A percentile compares a stretch with the other conserved stretches of the same genome.
These are phyloP conservation scores for Bipolaris cookei DNA, from an alignment of 2,329 filamentous ascomycete species.

Conservation along the genomic window DNA sequence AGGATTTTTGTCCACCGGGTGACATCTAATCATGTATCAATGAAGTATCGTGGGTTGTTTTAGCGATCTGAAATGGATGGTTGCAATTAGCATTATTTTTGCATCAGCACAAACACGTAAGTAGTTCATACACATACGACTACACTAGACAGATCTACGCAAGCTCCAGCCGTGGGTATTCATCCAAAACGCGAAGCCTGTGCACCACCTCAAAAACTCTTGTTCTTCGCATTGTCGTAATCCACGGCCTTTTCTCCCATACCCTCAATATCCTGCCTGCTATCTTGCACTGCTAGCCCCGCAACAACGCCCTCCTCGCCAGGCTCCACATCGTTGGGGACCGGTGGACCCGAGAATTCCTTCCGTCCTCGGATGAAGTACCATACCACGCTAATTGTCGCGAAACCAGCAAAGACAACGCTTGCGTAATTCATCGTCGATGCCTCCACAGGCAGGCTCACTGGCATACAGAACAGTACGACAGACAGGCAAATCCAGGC, in stretches of 20 bases:
- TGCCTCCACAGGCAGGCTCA: conserved; percentile 51
- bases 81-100: not conserved
- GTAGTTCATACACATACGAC: not conserved
- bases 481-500: conserved; percentile 73
- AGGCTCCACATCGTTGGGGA: conserved; percentile 45
- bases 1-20: no score
- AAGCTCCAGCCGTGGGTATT: not conserved
- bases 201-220: not conserved
- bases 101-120: not conserved
- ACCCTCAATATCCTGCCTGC: conserved; percentile 34
- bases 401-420: conserved; percentile 51
- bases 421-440: conserved; percentile 54
- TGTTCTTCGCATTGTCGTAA: conserved; percentile 1
- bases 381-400: conserved; percentile 45
- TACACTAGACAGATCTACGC: no score
- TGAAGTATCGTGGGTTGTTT: no score
- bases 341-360: conserved; percentile 48
- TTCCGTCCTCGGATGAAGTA: conserved; percentile 49
- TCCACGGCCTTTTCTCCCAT: conserved; percentile 25
- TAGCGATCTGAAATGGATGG: not conserved
- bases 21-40: no score
- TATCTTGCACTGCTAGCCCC: conserved; percentile 40
- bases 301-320: conserved; percentile 43
- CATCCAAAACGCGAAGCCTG: no score
- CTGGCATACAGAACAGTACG: conserved; percentile 77